Conservation (phyloP, 371 early-diverging fungal genomes). For the Rhizopus arrhizus region DNA sequence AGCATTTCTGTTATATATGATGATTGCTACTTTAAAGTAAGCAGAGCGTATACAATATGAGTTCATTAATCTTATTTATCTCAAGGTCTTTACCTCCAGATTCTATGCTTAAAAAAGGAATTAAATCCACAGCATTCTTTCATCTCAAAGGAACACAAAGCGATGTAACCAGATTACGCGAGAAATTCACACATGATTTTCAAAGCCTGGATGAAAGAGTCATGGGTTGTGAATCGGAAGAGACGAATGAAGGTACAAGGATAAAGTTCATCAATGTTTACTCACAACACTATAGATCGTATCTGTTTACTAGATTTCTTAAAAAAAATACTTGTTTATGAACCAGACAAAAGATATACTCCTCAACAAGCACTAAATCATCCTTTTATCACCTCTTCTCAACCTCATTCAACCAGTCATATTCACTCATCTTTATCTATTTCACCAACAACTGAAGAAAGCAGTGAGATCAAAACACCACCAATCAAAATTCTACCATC, state of each 20-base stretch:
- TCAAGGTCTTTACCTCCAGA: slow-evolving; percentile 18
- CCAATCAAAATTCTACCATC: background rate
- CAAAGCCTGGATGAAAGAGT: slow-evolving; percentile 11
- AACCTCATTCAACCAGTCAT: too few species aligned
- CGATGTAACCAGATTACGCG: slow-evolving; percentile 1
- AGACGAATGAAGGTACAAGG: slow-evolving; percentile 1
- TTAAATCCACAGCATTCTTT: slow-evolving; percentile 9
- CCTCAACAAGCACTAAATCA: slow-evolving; percentile 89
- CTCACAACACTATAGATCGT: background rate
- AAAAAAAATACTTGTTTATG: slow-evolving; percentile 77
- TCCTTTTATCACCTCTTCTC: slow-evolving; percentile 70
- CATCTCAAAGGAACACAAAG: slow-evolving; percentile 1
- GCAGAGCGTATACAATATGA: background rate
- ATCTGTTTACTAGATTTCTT: slow-evolving; percentile 87
- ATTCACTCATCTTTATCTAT: background rate
- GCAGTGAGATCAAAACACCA: slow-evolving; percentile 3
- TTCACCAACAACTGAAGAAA: slow-evolving; percentile 8
- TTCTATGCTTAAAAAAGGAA: slow-evolving; percentile 16
- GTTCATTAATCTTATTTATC: background rate
- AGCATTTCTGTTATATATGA: slow-evolving; percentile 85
- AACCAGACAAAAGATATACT: slow-evolving; percentile 87
- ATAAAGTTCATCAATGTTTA: background rate
- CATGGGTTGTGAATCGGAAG: slow-evolving; percentile 15
- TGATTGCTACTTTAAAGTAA: slow-evolving; percentile 85
- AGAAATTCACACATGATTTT: slow-evolving; percentile 6